Percentiles rank a stretch among this genome's conserved stretches.
Evolutionary conservation across 2,329 filamentous ascomycete species (phyloP).

Genomic region (Catunica adiposa): DNA sequence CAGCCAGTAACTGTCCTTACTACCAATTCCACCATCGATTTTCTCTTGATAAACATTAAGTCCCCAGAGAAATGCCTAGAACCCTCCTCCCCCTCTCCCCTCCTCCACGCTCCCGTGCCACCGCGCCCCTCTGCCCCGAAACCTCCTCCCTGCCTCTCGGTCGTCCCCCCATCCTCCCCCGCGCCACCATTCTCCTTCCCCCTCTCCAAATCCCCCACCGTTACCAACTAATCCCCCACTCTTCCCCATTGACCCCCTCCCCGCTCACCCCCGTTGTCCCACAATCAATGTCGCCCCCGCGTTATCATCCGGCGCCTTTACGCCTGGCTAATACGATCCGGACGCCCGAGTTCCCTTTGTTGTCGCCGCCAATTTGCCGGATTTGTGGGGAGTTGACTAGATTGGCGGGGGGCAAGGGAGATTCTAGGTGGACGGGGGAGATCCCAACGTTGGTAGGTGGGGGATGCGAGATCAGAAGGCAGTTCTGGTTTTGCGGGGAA

Average conservation of each 20-base stretch:
- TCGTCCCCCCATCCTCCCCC: background rate
- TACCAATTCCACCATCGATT: too few species aligned
- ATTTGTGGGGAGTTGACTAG: conserved; percentile 6
- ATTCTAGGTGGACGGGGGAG: background rate
- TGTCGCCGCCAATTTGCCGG: conserved; percentile 10
- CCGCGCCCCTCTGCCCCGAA: background rate
- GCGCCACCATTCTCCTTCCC: conserved; percentile 2
- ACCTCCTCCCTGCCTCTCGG: background rate
- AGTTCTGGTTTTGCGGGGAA: conserved; percentile 4
- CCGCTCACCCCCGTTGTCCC: background rate
- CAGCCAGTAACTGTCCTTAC: too few species aligned
- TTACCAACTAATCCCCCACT: conserved; percentile 1
- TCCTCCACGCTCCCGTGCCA: background rate
- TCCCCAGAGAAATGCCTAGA: too few species aligned
- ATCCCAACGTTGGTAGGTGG: background rate
- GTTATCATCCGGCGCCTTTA: background rate
- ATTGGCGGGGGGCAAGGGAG: background rate
- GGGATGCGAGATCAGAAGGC: background rate
- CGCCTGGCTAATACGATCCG: conserved; percentile 8
- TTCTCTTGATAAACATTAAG: too few species aligned
- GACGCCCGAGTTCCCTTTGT: conserved; percentile 9
- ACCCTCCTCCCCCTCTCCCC: background rate
- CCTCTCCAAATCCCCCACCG: conserved; percentile 6
- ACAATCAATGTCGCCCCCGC: background rate
- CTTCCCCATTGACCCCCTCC: background rate